Conservation (phyloP, 345 rosid genomes). For the Euphorbia tirucalli region DNA sequence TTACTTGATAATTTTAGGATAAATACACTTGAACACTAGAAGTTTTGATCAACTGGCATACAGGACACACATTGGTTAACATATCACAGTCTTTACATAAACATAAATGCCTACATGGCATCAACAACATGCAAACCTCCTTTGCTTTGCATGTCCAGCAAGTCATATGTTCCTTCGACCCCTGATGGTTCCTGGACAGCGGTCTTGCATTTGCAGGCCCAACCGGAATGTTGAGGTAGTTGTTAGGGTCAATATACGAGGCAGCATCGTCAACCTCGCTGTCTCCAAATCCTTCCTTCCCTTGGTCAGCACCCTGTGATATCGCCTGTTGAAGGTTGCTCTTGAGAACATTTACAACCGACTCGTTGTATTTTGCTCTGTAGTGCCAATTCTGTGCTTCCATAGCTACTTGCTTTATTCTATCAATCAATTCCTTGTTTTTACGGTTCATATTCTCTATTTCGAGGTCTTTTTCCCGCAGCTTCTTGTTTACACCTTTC, state of each 20-base stretch:
- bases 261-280: conserved; percentile 74
- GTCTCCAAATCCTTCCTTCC: conserved; percentile 87
- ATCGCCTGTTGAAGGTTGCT: conserved; percentile 68
- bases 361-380: conserved; percentile 75
- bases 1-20: conserved; percentile 41
- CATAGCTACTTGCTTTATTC: conserved; percentile 54
- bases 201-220: conserved; percentile 29
- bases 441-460: conserved; percentile 63
- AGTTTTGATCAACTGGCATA: conserved; percentile 68
- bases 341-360: conserved; percentile 61
- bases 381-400: conserved; percentile 85
- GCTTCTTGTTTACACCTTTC: conserved; percentile 59
- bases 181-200: conserved; percentile 16
- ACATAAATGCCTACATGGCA: conserved; percentile 90
- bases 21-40: conserved; percentile 55
- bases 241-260: conserved; percentile 53
- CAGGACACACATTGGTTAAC: conserved; percentile 58
- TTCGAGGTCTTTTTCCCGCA: conserved; percentile 67
- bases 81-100: conserved; percentile 75
- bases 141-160: conserved; percentile 67
- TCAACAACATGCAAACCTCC: conserved; percentile 66
- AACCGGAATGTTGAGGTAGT: conserved; percentile 31
- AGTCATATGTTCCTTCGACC: conserved; percentile 36
- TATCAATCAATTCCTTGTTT: conserved; percentile 63
- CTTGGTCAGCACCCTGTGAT: conserved; percentile 68